A percentile compares a stretch with the other conserved stretches of the same genome.
These are phyloP conservation scores for Geotrichum ghanense DNA, from an alignment of 805 yeast genomes.

Conservation along the genomic window DNA sequence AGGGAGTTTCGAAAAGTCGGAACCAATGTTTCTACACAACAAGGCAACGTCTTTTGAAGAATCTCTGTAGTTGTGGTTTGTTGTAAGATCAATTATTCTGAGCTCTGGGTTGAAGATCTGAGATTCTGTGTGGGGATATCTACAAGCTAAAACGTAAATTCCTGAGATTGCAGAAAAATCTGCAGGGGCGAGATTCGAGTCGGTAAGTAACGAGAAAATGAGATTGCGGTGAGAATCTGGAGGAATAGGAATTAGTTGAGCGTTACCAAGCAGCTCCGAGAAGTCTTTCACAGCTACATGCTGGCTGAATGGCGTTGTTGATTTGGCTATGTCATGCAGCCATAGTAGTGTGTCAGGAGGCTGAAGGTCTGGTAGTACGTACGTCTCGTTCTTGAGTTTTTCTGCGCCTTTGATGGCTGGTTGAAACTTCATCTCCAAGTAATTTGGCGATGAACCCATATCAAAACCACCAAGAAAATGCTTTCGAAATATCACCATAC, in stretches of 20 bases:
- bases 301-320: conserved; percentile 2
- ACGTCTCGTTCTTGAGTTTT: not conserved
- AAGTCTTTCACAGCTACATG: not conserved
- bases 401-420: not conserved
- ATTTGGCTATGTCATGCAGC: conserved; percentile 3
- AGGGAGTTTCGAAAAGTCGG: conserved; percentile 37
- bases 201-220: conserved; percentile 17
- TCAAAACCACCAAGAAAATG: conserved; percentile 27
- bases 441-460: not conserved
- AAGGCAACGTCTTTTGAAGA: conserved; percentile 5
- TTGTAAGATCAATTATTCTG: conserved; percentile 11
- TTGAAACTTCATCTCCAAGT: not conserved
- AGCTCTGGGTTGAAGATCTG: conserved; percentile 5
- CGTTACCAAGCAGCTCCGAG: conserved; percentile 5
- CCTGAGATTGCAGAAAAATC: conserved; percentile 10
- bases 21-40: conserved; percentile 36
- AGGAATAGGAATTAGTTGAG: conserved; percentile 15
- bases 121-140: conserved; percentile 8
- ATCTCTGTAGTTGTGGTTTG: conserved; percentile 2
- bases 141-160: conserved; percentile 17
- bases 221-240: conserved; percentile 6
- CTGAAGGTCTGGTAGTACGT: not conserved
- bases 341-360: not conserved
- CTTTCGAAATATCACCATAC: conserved; percentile 49
- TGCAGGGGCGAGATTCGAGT: conserved; percentile 12